A percentile compares a stretch with the other conserved stretches of the same genome.
phyloP scores from a whole-genome alignment of 73 alveolate species.

The Symbiodinium natans region DNA sequence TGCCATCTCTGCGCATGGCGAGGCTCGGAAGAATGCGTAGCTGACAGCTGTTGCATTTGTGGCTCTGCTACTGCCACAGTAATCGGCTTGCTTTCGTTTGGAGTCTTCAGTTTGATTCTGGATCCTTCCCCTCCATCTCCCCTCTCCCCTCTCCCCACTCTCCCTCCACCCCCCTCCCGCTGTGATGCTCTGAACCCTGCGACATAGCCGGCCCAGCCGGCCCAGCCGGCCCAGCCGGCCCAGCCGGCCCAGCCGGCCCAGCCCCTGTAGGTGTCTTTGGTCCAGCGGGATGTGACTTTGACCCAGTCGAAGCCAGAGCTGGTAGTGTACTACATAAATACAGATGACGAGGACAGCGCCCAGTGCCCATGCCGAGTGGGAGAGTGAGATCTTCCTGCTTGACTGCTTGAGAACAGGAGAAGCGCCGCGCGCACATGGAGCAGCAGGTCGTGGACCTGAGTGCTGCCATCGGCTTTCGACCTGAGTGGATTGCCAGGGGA shows the following conservation, averaged over 20 bases:
- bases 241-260: no score
- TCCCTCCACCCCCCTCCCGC: no score
- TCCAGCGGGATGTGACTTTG: constrained; percentile 32
- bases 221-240: no score
- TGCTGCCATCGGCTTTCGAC: background rate
- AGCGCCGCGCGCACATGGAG: constrained; percentile 62
- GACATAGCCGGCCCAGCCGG: no score
- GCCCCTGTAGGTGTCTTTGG: constrained; percentile 52
- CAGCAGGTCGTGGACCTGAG: background rate
- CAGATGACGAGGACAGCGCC: constrained; percentile 24
- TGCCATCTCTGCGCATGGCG: background rate
- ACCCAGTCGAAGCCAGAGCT: background rate
- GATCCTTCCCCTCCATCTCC: no score
- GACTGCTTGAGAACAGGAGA: background rate
- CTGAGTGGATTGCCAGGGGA: background rate
- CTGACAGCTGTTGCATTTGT: no score
- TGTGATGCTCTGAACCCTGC: no score
- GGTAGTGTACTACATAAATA: constrained; percentile 54
- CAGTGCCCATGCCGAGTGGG: no score
- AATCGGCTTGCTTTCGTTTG: no score
- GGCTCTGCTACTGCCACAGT: background rate
- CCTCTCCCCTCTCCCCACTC: no score
- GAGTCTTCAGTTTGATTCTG: no score
- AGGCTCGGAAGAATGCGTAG: background rate
- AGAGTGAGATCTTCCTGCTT: background rate